These are phyloP conservation scores for Pilasporangium apinafurcum DNA, from an alignment of 352 stramenopile species.

Conservation along the genomic window DNA sequence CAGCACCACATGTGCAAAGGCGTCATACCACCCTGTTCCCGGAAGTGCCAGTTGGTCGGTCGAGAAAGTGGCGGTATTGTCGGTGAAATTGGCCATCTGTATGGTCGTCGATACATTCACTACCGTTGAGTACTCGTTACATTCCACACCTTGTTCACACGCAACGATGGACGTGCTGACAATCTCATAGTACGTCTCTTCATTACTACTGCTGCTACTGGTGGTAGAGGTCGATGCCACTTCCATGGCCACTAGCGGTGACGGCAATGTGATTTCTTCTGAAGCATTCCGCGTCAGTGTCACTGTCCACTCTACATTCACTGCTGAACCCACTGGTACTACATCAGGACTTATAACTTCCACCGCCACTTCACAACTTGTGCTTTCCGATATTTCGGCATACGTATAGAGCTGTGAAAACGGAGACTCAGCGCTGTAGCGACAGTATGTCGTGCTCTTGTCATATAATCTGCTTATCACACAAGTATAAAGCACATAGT, in stretches of 20 bases:
- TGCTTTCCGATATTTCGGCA: slow-evolving; percentile 15
- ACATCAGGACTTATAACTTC: slow-evolving; percentile 17
- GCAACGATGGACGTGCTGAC: slow-evolving; percentile 37
- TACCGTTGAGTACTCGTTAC: slow-evolving; percentile 35
- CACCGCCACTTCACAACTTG: slow-evolving; percentile 43
- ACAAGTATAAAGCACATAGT: background rate
- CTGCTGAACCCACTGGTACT: slow-evolving; percentile 8
- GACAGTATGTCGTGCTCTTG: slow-evolving; percentile 36
- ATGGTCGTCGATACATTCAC: background rate
- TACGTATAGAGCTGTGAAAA: slow-evolving; percentile 17
- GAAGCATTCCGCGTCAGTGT: slow-evolving; percentile 21
- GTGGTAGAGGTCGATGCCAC: no score
- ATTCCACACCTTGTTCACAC: slow-evolving; percentile 22
- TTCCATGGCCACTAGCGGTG: slow-evolving; percentile 20
- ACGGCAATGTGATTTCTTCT: slow-evolving; percentile 37
- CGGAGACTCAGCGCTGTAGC: slow-evolving; percentile 28
- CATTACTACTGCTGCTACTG: no score
- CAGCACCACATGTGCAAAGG: slow-evolving; percentile 41
- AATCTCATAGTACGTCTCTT: slow-evolving; percentile 36
- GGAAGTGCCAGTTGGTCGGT: slow-evolving; percentile 22
- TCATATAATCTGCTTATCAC: slow-evolving; percentile 16
- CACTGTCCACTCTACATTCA: slow-evolving; percentile 28
- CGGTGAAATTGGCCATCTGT: slow-evolving; percentile 25
- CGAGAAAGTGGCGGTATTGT: slow-evolving; percentile 21
- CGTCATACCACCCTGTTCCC: slow-evolving; percentile 19